Base-by-base conservation (phyloP, 768 basidiomycete genomes). In the Calocybe indica region DNA sequence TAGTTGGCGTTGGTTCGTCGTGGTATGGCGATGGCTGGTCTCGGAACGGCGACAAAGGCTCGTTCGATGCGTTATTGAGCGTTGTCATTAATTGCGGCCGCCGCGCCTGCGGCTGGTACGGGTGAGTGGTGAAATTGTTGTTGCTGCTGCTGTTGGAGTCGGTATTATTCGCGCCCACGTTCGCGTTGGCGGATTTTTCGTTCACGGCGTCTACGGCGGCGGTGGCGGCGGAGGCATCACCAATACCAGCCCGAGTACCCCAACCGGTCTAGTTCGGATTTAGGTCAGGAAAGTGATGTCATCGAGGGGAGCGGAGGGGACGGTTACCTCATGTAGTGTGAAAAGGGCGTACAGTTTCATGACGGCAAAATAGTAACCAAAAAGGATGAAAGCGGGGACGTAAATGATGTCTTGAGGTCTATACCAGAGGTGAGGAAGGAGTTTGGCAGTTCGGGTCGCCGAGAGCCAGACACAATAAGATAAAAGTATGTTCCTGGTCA, bases 201-300 rank as follows among this genome's bases (percentile, higher is more conserved):
- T 70, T 67, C 51, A 62, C 62, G 53, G 65, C 65, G 52, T 79
- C 82, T 46, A 74, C 69, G 9, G 88, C 88, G 6, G 82, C 80
- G 2, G 86, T 88, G 43, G 88, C 88, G 34, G 83, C 80, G 0
- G 82, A 71, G 1, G 82, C 82, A 71, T 92, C 88, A 60, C 90
- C 89, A 58, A 93, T 89, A 69, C 92, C 92, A 5, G 92, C 81
- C 64, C 92, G 85, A n/a, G 92, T 96, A 37, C 92, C 92, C 92
- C 92, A 95, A 37, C 86, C 92, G 60, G 90, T 93, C 83, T 89
- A 50, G 5, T 52, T 15, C 43, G 50, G 8, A 36, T 38, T 10
- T 50, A 14, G 51, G 10, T 13, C 22, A 22, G 7, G 32, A 31
- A 35, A 43, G 29, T 6, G 12, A 13, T 5, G n/a, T 13, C 39